Evolutionary conservation across 2,329 filamentous ascomycete species (phyloP).

Genomic region (Colletotrichum liaoningense): DNA sequence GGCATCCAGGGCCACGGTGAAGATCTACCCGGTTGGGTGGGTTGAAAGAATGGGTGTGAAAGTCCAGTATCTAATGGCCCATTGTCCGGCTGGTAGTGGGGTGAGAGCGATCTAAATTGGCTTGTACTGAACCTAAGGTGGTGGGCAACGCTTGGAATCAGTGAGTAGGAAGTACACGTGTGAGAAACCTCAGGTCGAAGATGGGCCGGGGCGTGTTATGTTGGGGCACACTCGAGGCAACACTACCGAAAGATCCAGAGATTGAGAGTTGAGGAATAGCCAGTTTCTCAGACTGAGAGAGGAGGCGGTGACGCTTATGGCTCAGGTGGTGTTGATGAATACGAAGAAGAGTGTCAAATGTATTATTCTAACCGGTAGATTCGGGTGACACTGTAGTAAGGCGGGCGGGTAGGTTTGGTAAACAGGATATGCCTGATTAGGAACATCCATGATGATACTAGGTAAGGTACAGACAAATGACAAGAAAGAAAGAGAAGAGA

Average conservation of each 20-base stretch:
- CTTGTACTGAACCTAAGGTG: not conserved
- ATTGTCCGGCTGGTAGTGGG: not conserved
- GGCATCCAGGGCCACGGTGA: slow-evolving; percentile 6
- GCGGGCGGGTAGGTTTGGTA: too few relatives aligned
- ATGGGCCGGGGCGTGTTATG: not conserved
- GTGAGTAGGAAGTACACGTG: not conserved
- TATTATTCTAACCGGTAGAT: not conserved
- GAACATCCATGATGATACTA: too few relatives aligned
- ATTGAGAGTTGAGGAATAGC: not conserved
- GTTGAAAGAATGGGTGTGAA: not conserved
- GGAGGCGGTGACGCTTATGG: not conserved
- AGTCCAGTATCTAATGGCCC: not conserved
- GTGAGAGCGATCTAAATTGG: not conserved
- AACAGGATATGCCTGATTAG: too few relatives aligned
- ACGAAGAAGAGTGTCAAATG: not conserved
- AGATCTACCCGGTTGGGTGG: not conserved
- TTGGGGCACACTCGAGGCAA: not conserved
- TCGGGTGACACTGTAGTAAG: slow-evolving; percentile 1
- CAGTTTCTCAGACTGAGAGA: not conserved
- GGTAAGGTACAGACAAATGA: not conserved
- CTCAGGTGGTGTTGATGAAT: not conserved
- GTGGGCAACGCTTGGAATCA: slow-evolving; percentile 11
- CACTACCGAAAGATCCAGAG: not conserved
- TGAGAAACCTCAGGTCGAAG: not conserved
- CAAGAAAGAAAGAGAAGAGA: not conserved